These are phyloP conservation scores for Microcera coccophila DNA, from an alignment of 2,329 filamentous ascomycete species.

Conservation along the genomic window DNA sequence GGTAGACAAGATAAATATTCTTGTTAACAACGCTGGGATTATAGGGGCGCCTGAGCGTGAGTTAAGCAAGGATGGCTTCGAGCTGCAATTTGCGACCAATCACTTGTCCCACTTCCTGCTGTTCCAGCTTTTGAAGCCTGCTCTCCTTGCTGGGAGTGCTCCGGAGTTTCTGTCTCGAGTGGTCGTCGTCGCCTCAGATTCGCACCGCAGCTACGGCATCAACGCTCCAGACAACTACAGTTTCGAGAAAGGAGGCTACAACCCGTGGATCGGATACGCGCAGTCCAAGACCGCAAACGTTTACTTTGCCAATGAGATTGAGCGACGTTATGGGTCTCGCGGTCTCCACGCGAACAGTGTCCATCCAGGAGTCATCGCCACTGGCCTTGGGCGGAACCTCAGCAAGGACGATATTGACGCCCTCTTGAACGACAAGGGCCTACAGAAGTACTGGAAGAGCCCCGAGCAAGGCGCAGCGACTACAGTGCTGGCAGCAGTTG, in stretches of 20 bases:
- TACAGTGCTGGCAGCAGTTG: constrained; percentile 19
- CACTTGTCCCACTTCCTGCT: constrained; percentile 53
- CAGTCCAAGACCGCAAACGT: constrained; percentile 49
- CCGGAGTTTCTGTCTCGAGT: constrained; percentile 41
- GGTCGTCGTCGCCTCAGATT: constrained; percentile 40
- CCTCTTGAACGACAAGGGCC: background rate
- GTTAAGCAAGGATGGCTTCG: constrained; percentile 19
- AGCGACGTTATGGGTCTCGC: constrained; percentile 40
- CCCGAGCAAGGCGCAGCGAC: constrained; percentile 21
- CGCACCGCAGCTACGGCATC: constrained; percentile 31
- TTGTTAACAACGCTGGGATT: constrained; percentile 20
- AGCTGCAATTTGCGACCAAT: constrained; percentile 49
- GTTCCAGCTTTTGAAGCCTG: constrained; percentile 43
- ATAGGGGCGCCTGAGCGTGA: constrained; percentile 11
- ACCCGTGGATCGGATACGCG: constrained; percentile 38
- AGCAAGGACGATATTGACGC: background rate
- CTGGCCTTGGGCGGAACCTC: background rate
- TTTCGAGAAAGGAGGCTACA: constrained; percentile 24
- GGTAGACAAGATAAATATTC: constrained; percentile 16
- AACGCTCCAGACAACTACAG: constrained; percentile 38
- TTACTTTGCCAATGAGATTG: constrained; percentile 46
- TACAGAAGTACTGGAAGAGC: constrained; percentile 5
- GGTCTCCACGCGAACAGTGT: constrained; percentile 36
- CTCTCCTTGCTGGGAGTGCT: constrained; percentile 37
- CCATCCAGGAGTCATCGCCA: background rate